Conservation (phyloP, 176 grass and related monocot genomes). For the Aegilops sharonensis region DNA sequence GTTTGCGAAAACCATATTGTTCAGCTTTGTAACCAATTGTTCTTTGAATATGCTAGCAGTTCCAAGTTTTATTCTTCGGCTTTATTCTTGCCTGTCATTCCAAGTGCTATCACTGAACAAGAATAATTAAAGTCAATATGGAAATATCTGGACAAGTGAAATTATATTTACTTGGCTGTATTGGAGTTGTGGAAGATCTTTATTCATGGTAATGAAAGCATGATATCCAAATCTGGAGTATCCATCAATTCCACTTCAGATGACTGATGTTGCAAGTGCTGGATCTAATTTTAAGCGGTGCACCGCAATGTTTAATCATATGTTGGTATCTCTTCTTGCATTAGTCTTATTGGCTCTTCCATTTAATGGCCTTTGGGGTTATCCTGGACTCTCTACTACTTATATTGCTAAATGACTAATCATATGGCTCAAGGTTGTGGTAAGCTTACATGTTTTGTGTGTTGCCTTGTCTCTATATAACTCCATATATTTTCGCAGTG, state of each 20-base stretch:
- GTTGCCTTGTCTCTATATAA: slow-evolving; percentile 38
- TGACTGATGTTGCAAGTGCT: slow-evolving; percentile 41
- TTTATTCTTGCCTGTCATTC: slow-evolving; percentile 30
- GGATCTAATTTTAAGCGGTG: slow-evolving; percentile 39
- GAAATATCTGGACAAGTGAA: slow-evolving; percentile 41
- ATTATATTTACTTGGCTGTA: slow-evolving; percentile 29
- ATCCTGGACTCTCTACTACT: slow-evolving; percentile 55
- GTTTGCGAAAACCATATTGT: slow-evolving; percentile 33
- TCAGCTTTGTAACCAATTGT: slow-evolving; percentile 50
- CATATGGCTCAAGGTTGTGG: slow-evolving; percentile 59
- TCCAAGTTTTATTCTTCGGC: slow-evolving; percentile 34
- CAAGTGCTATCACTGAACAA: slow-evolving; percentile 25
- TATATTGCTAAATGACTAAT: slow-evolving; percentile 59
- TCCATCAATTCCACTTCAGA: slow-evolving; percentile 33
- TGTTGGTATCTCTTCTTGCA: slow-evolving; percentile 42
- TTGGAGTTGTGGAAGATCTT: slow-evolving; percentile 32
- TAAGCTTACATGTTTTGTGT: slow-evolving; percentile 61
- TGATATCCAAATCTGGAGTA: slow-evolving; percentile 26
- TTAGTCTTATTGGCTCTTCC: slow-evolving; percentile 56
- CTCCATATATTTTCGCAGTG: slow-evolving; percentile 18
- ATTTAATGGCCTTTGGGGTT: slow-evolving; percentile 46
- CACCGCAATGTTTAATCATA: slow-evolving; percentile 41
- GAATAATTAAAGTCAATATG: slow-evolving; percentile 37
- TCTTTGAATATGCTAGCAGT: slow-evolving; percentile 15
- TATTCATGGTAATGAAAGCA: slow-evolving; percentile 18